These are phyloP conservation scores for Puccinia novopanici DNA, from an alignment of 1,284 basidiomycete species.

Conservation along the genomic window DNA sequence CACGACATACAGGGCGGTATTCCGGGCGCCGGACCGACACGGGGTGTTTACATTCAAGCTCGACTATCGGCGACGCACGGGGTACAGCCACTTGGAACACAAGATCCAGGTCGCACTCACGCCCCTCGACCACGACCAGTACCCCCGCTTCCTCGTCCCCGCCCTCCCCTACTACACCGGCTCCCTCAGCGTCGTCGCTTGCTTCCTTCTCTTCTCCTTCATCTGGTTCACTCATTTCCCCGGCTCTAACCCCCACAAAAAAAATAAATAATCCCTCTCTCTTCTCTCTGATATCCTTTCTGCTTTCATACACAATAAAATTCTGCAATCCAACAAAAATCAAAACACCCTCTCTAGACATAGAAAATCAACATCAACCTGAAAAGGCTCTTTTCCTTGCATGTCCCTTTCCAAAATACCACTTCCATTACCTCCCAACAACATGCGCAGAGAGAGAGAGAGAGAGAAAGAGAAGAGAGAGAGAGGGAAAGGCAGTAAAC, in stretches of 20 bases:
- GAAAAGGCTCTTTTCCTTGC: no score
- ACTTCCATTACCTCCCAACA: no score
- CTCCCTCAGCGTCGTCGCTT: slow-evolving; percentile 60
- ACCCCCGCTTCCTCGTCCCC: slow-evolving; percentile 87
- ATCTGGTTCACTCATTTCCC: slow-evolving; percentile 46
- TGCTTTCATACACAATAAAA: no score
- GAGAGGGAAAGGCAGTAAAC: no score
- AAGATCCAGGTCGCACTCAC: slow-evolving; percentile 79
- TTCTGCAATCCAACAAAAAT: no score
- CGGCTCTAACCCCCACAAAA: slow-evolving; percentile 15
- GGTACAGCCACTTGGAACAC: slow-evolving; percentile 70
- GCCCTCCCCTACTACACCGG: slow-evolving; percentile 94
- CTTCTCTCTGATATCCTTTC: no score
- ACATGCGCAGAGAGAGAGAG: no score
- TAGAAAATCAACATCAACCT: no score
- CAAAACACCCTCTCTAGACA: no score
- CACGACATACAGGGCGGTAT: slow-evolving; percentile 64
- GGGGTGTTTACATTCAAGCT: slow-evolving; percentile 96
- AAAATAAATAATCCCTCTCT: slow-evolving; percentile 22
- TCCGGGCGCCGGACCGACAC: slow-evolving; percentile 88
- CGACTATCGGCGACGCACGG: slow-evolving; percentile 70
- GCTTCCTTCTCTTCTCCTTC: slow-evolving; percentile 38
- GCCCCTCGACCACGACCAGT: slow-evolving; percentile 89
- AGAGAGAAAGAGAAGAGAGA: no score
- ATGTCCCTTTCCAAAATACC: no score